Conservation (phyloP, 2,329 filamentous ascomycete species). For the Apiospora malaysiana region DNA sequence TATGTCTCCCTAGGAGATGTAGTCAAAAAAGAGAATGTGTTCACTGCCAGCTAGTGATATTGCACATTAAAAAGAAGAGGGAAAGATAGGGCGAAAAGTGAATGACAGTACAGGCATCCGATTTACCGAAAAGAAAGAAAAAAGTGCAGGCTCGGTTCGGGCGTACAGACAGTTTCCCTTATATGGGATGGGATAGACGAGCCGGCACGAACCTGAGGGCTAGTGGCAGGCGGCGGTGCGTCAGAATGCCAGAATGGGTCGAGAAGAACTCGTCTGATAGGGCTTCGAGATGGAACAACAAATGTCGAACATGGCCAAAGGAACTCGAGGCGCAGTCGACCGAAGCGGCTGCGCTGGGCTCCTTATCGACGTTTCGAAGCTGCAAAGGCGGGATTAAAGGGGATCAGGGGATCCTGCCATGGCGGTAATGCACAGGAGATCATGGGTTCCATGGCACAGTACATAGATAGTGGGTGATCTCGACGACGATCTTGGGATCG, state of each 20-base stretch:
- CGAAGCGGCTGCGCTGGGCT: neutral
- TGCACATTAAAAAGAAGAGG: conserved; percentile 12
- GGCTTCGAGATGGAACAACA: neutral
- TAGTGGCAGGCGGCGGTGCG: neutral
- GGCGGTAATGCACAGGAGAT: neutral
- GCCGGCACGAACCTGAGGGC: neutral
- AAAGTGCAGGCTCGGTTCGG: neutral
- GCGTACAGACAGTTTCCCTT: neutral
- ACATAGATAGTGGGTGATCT: neutral
- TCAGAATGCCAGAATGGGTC: neutral
- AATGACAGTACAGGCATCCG: neutral
- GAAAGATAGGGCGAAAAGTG: neutral
- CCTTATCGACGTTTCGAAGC: neutral
- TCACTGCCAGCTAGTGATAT: conserved; percentile 13
- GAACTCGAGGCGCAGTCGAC: conserved; percentile 2
- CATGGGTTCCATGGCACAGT: neutral
- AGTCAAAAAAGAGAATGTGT: neutral
- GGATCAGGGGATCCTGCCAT: neutral
- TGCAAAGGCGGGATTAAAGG: conserved; percentile 6
- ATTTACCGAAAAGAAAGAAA: neutral
- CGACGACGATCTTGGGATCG: neutral
- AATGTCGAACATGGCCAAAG: neutral
- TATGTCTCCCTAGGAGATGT: neutral
- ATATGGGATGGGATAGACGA: neutral
- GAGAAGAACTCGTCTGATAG: neutral